Evolutionary conservation across 2,329 filamentous ascomycete genomes (phyloP).

Genomic region (Fonsecaea nubica): DNA sequence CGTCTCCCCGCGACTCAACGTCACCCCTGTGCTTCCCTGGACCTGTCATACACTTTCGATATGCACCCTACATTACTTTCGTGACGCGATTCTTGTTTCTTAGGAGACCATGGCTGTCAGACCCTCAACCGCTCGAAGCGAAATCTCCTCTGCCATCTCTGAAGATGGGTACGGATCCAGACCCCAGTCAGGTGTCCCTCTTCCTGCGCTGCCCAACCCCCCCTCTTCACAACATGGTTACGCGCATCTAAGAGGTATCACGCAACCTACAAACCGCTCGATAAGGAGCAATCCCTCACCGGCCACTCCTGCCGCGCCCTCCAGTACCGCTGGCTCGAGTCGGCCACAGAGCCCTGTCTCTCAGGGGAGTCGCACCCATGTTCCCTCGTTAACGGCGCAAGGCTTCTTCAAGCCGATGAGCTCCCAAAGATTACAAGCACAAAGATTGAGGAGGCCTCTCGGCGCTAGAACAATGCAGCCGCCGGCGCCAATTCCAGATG

Average conservation of each 20-base stretch:
- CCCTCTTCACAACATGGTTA: constrained; percentile 38
- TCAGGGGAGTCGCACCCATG: constrained; percentile 80
- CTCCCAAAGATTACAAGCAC: constrained; percentile 89
- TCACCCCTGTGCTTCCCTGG: constrained; percentile 14
- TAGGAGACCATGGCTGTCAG: constrained; percentile 34
- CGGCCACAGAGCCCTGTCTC: constrained; percentile 65
- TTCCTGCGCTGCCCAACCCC: constrained; percentile 35
- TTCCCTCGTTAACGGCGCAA: constrained; percentile 84
- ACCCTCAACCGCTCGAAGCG: constrained; percentile 39
- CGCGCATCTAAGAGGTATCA: constrained; percentile 38
- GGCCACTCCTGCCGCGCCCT: constrained; percentile 42
- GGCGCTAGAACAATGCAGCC: constrained; percentile 44
- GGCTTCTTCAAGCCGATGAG: constrained; percentile 98
- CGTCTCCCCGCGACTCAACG: constrained; percentile 18
- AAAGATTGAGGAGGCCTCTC: constrained; percentile 69
- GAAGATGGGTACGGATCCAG: constrained; percentile 40
- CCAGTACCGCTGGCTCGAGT: constrained; percentile 54
- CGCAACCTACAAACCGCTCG: constrained; percentile 36
- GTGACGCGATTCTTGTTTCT: constrained; percentile 29
- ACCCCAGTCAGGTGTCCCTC: constrained; percentile 32
- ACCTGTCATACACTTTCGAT: constrained; percentile 21
- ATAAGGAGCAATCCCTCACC: constrained; percentile 31
- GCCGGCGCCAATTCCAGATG: constrained; percentile 47
- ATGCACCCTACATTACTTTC: constrained; percentile 34
- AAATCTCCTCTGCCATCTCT: constrained; percentile 42